Evolutionary conservation across 2,329 filamentous ascomycete species (phyloP).

Genomic region (Myriosclerotinia duriaeana): DNA sequence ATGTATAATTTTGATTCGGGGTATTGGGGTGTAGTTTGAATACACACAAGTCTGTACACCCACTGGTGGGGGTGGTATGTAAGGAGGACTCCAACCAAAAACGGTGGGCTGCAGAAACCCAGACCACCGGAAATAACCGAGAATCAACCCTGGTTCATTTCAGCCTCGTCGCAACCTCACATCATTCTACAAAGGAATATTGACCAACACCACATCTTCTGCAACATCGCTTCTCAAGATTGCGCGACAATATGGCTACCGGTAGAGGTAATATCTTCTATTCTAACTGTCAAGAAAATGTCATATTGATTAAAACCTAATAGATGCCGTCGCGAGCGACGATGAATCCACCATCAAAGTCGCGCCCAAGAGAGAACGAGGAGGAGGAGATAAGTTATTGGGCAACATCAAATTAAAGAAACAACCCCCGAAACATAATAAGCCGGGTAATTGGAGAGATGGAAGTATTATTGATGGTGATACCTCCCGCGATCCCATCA

Average conservation of each 20-base stretch:
- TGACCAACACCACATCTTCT: conserved; percentile 1
- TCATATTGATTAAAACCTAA: not conserved
- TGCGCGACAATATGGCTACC: conserved; percentile 13
- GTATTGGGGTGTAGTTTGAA: too few species aligned
- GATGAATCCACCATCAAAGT: conserved; percentile 64
- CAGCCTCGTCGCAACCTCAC: conserved; percentile 12
- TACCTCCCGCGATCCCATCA: not conserved
- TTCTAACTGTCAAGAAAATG: not conserved
- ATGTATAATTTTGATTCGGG: too few species aligned
- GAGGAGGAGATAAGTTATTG: conserved; percentile 44
- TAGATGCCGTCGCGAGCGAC: conserved; percentile 42
- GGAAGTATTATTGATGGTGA: conserved; percentile 60
- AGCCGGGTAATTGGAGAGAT: conserved; percentile 71
- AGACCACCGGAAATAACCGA: not conserved
- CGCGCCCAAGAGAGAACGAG: conserved; percentile 50
- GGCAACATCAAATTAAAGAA: conserved; percentile 64
- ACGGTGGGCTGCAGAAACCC: too few species aligned
- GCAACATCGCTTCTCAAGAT: not conserved
- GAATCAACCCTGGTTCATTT: not conserved
- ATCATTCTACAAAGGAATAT: conserved; percentile 12
- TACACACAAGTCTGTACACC: too few species aligned
- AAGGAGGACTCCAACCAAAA: too few species aligned
- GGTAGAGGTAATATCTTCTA: not conserved
- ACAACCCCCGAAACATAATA: conserved; percentile 58
- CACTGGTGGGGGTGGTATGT: too few species aligned